A percentile compares a stretch with the other conserved stretches of the same genome.
Conservation (phyloP, 148 eudicot species). For the Beta vulgaris region DNA sequence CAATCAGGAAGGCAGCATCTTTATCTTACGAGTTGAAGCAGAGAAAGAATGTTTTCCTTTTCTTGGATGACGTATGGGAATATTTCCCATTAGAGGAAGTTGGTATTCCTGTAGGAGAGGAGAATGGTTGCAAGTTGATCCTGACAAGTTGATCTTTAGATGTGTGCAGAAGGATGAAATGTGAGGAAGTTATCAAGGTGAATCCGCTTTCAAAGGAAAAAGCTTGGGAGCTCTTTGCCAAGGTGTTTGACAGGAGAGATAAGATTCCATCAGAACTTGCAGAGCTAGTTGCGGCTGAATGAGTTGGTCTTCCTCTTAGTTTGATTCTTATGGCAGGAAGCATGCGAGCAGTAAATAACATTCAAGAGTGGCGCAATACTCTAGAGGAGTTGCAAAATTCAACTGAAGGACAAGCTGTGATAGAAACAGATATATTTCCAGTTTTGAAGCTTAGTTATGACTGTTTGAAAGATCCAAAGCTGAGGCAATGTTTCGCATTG, state of each 20-base stretch:
- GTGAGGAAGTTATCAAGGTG: constrained; percentile 24
- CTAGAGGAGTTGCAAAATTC: constrained; percentile 22
- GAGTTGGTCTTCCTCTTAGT: constrained; percentile 34
- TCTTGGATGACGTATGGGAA: constrained; percentile 37
- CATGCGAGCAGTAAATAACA: constrained; percentile 30
- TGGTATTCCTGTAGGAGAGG: constrained; percentile 27
- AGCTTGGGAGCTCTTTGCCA: constrained; percentile 30
- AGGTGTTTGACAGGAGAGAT: constrained; percentile 14
- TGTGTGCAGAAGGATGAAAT: constrained; percentile 31
- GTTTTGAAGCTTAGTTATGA: constrained; percentile 31
- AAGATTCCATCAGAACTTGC: constrained; percentile 21
- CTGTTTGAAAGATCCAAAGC: constrained; percentile 27
- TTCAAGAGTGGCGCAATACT: constrained; percentile 27
- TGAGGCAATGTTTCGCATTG: constrained; percentile 22
- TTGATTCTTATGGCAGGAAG: constrained; percentile 34
- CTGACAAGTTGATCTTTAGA: constrained; percentile 31
- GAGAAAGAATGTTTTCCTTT: constrained; percentile 22
- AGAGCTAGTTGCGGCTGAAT: constrained; percentile 29
- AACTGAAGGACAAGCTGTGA: constrained; percentile 18
- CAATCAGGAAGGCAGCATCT: constrained; percentile 21
- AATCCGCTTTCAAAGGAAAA: constrained; percentile 28
- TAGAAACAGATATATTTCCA: constrained; percentile 22
- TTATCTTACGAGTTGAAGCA: constrained; percentile 20
- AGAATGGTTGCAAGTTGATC: constrained; percentile 27
- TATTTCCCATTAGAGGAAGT: constrained; percentile 18